A percentile compares a stretch with the other conserved stretches of the same genome.
Evolutionary conservation across 2,329 filamentous ascomycete genomes (phyloP).

Genomic region (Diaporthe sp.): DNA sequence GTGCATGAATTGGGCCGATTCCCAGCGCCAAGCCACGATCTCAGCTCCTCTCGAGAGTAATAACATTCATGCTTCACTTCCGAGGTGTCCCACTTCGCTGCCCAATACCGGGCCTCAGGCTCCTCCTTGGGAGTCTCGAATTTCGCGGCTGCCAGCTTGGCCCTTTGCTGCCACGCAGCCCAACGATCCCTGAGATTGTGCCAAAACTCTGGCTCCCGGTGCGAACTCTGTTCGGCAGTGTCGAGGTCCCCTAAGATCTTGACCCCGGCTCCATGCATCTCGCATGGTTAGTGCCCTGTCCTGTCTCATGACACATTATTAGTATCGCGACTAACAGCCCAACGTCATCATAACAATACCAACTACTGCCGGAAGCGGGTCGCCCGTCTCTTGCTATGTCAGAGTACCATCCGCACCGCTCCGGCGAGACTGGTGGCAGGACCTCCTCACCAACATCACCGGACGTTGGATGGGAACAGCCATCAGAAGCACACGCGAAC

Average conservation of each 20-base stretch:
- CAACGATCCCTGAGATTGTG: conserved; percentile 13
- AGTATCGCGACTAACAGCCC: conserved; percentile 32
- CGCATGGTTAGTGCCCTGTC: conserved; percentile 28
- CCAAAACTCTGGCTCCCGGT: neutral
- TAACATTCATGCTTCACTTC: conserved; percentile 32
- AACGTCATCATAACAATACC: conserved; percentile 31
- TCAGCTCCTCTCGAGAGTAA: neutral
- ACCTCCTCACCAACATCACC: neutral
- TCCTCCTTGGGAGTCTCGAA: neutral
- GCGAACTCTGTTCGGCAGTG: neutral
- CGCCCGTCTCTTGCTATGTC: neutral
- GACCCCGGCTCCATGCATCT: conserved; percentile 15
- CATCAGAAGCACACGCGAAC: neutral
- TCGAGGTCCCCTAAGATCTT: conserved; percentile 3
- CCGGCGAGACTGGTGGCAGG: neutral
- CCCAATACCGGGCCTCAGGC: conserved; percentile 27
- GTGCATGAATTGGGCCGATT: conserved; percentile 29
- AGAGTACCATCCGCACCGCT: neutral
- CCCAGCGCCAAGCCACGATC: conserved; percentile 25
- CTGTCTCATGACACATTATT: conserved; percentile 24
- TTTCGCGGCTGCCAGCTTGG: conserved; percentile 4
- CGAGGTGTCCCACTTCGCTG: conserved; percentile 30
- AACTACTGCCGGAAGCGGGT: conserved; percentile 18
- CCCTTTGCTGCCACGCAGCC: neutral
- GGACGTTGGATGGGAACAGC: neutral